Conservation (phyloP, 2,329 filamentous ascomycete species). For the Acrodontium crateriforme region DNA sequence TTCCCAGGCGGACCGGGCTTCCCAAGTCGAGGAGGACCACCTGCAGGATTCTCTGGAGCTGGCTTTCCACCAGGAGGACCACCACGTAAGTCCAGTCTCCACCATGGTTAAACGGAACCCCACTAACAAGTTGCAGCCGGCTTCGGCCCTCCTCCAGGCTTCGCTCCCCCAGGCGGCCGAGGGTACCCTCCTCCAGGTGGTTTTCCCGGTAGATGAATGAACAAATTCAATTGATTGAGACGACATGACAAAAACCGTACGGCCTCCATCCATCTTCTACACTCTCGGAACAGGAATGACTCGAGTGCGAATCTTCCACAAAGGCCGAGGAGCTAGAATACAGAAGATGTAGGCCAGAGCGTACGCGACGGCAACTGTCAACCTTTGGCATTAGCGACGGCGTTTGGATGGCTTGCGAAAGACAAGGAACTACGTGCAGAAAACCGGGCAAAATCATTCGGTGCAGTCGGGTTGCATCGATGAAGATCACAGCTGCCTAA, state of each 20-base stretch:
- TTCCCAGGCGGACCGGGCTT: constrained; percentile 37
- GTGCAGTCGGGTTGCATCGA: too few species aligned
- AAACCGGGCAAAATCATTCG: too few species aligned
- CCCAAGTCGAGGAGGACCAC: constrained; percentile 24
- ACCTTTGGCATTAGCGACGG: constrained; percentile 7
- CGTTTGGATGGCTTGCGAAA: constrained; percentile 2
- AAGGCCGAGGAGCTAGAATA: not conserved
- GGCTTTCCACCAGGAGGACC: constrained; percentile 9
- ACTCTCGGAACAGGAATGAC: too few species aligned
- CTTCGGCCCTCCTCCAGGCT: constrained; percentile 37
- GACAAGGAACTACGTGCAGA: too few species aligned
- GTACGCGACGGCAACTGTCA: not conserved
- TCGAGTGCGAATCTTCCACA: too few species aligned
- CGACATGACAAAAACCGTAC: not conserved
- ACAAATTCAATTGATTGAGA: not conserved
- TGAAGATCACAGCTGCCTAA: too few species aligned
- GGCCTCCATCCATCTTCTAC: too few species aligned
- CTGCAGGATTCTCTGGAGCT: constrained; percentile 13
- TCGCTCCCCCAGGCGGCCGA: constrained; percentile 44
- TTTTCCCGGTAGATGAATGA: constrained; percentile 16
- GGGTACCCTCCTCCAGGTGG: constrained; percentile 18
- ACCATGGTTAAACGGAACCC: constrained; percentile 6
- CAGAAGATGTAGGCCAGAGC: not conserved
- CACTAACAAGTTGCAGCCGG: constrained; percentile 17
- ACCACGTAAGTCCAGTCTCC: constrained; percentile 14